Evolutionary conservation across 129 eudicot genomes (phyloP).

Genomic region (Apium graveolens): DNA sequence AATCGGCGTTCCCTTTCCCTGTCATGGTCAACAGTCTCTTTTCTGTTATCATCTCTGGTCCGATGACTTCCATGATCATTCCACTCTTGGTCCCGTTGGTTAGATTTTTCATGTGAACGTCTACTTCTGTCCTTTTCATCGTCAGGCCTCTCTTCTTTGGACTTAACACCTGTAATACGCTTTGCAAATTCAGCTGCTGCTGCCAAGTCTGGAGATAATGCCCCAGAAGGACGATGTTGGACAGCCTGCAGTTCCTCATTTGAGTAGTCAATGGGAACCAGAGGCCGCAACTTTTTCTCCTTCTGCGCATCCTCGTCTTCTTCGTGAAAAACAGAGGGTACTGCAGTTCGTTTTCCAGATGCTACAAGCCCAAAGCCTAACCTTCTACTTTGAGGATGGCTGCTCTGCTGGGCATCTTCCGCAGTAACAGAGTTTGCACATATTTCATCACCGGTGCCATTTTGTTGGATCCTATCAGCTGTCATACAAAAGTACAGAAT

Average conservation of each 20-base stretch:
- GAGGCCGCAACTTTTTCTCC: slow-evolving; percentile 96
- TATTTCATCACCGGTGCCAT: slow-evolving; percentile 49
- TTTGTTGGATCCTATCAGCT: slow-evolving; percentile 47
- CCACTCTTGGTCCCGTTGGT: slow-evolving; percentile 33
- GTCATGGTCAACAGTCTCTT: slow-evolving; percentile 33
- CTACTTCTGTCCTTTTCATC: slow-evolving; percentile 57
- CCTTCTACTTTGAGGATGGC: slow-evolving; percentile 47
- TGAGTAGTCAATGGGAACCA: slow-evolving; percentile 93
- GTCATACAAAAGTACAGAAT: slow-evolving; percentile 19
- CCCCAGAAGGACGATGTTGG: slow-evolving; percentile 37
- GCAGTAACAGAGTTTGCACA: slow-evolving; percentile 22
- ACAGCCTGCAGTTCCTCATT: slow-evolving; percentile 76
- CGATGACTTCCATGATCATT: slow-evolving; percentile 30
- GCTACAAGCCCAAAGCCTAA: slow-evolving; percentile 88
- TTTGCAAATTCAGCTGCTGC: slow-evolving; percentile 73
- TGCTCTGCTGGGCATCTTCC: slow-evolving; percentile 38
- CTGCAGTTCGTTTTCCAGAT: slow-evolving; percentile 83
- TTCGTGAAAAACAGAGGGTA: slow-evolving; percentile 78
- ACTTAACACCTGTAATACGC: slow-evolving; percentile 39
- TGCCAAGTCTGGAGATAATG: slow-evolving; percentile 49
- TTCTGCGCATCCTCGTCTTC: slow-evolving; percentile 91
- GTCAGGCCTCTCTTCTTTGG: slow-evolving; percentile 66
- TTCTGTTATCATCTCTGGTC: slow-evolving; percentile 48
- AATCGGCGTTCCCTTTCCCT: slow-evolving; percentile 30
- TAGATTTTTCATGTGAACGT: slow-evolving; percentile 24